Base-by-base conservation (phyloP, 345 rosid species). In the Microthlaspi erraticum region DNA sequence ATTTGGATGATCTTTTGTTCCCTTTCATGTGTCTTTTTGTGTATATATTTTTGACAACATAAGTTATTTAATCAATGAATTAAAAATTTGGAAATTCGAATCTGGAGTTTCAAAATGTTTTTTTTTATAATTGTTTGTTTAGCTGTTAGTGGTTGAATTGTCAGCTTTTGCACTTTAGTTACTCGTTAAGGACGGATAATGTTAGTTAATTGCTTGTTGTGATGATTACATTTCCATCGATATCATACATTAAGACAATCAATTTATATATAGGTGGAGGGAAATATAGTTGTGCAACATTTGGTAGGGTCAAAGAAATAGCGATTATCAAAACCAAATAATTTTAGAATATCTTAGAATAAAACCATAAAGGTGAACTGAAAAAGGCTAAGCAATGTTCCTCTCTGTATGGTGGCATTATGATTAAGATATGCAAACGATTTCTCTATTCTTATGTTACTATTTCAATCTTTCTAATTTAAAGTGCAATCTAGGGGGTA, bases 101-200 rank as follows among this genome's bases (percentile, higher is more conserved):
- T 44, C 33, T 52, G 8, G 13, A 60, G 34, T 61, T 67, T 74
- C 58, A 68, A 74, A 60, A 52, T 34, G 29, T 17, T 31, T 53
- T 10, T 10, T 20, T 13, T 3, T 59, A 17, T 64, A 33, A 51
- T 42, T 60, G 34, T 43, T 44, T 67, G 63, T 44, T 53, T 50
- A 51, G 43, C 29, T 33, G 68, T 51, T 66, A 67, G 78, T 74
- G 42, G 68, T 74, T 52, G 14, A 1, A 43, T 74, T 66, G 78
- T 74, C 68, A 48, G 55, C 49, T 73, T 13, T 43, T 70, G 67
- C 36, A 50, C 53, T 59, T 50, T 66, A 39, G 16, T n/a, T 66
- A 20, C 46, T 65, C 42, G 55, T 42, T 59, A 41, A 18, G 58
- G 70, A 65, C 6, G 53, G 57, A 74, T 60, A 60, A 23, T 67